phyloP scores from a whole-genome alignment of 192 early-diverging fungal genomes.

The Coemansia brasiliensis region DNA sequence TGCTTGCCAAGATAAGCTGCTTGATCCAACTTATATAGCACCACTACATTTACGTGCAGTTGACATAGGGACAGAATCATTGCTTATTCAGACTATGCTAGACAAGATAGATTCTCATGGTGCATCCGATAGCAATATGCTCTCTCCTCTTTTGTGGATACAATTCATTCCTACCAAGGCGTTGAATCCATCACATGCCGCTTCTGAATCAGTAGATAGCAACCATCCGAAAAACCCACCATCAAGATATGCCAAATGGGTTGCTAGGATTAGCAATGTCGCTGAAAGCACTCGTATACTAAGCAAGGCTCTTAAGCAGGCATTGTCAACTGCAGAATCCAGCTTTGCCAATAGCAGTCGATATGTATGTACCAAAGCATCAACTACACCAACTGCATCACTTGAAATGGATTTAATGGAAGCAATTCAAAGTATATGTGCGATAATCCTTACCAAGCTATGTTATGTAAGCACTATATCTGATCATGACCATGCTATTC shows the following conservation, averaged over 20 bases:
- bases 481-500: neutral
- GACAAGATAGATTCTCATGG: neutral
- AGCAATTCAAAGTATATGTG: constrained; percentile 21
- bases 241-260: constrained; percentile 50
- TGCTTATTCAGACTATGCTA: constrained; percentile 23
- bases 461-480: constrained; percentile 6
- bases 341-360: too few relatives aligned
- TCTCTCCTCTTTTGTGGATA: too few relatives aligned
- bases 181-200: too few relatives aligned
- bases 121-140: too few relatives aligned
- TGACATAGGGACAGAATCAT: constrained; percentile 30
- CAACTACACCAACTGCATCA: neutral
- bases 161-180: too few relatives aligned
- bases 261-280: constrained; percentile 38
- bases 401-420: constrained; percentile 20
- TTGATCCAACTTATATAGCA: constrained; percentile 23
- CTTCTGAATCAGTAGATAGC: neutral
- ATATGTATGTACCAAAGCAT: neutral
- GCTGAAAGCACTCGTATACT: constrained; percentile 33
- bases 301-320: constrained; percentile 32
- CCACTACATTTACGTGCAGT: constrained; percentile 35
- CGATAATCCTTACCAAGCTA: constrained; percentile 37
- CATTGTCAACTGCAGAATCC: neutral
- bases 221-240: too few relatives aligned
- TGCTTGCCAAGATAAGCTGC: constrained; percentile 4